Base-by-base conservation (phyloP, 208 protist species). In the Trypanosoma brucei region DNA sequence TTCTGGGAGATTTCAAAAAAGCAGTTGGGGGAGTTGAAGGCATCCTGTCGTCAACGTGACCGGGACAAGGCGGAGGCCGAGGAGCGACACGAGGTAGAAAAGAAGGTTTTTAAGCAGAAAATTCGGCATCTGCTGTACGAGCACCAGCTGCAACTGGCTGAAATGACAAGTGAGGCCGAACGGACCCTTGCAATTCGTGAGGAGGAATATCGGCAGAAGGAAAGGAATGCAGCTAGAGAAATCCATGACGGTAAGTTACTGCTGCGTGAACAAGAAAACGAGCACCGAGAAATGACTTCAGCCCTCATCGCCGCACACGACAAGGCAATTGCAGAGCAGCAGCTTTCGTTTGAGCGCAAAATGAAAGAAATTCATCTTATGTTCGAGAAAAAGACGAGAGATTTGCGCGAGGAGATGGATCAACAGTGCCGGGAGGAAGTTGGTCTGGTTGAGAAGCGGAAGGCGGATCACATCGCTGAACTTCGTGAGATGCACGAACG, bases 21-120 rank as follows among this genome's bases (percentile, higher is more conserved):
- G 58, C 80, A 98, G 68, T 62, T 98, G 33, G 95, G 97, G 60
- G 83, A 94, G 14, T 55, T 76, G 22, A 83, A 88, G 62, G 81
- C 88, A 13, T 49, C 60, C 35, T 55, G 97, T 36, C 86, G 95
- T 1, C 91, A 96, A 66, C 95, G 92, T 62, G 86, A 98, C 40
- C 70, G 95, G 37, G 93, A 98, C 59, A 92, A 96, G 76, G 92
- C 94, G 30, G 96, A 98, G 72, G 63, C 91, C 45, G 73, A 80
- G 44, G 97, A 98, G 70, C 78, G 88, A 22, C 96, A 98, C 65
- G 92, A 97, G 63, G 91, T 98, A 8, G 92, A 98, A 68, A 95
- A 97, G 59, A 94, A 97, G 65, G 93, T 97, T 5, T 98, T 98
- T 82, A 98, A 98, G 84, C 95, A 98, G 66, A 98, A 98, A 75